Evolutionary conservation across 78 protist genomes (phyloP).

Genomic region (Dictyostelium citrinum): DNA sequence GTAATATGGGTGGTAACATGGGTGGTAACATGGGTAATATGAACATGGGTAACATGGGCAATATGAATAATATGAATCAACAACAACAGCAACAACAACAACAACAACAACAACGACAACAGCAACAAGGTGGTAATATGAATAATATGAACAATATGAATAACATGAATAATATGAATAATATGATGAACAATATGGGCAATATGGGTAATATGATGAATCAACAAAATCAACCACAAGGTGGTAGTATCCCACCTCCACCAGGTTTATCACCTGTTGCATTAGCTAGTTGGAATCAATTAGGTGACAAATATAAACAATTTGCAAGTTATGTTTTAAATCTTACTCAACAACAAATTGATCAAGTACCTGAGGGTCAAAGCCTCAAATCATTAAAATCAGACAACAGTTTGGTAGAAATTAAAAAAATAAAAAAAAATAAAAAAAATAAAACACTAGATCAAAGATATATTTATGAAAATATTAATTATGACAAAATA

Average conservation of each 20-base stretch:
- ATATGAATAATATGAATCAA: background rate
- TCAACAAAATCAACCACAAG: background rate
- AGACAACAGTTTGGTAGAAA: background rate
- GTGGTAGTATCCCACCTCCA: constrained; percentile 44
- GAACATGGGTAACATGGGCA: background rate
- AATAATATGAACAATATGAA: background rate
- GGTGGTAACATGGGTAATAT: background rate
- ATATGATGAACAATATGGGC: background rate
- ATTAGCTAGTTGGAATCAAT: constrained; percentile 31
- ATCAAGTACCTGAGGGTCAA: background rate
- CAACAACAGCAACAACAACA: background rate
- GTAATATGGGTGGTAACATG: too few relatives aligned
- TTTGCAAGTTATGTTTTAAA: constrained; percentile 17
- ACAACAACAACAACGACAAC: background rate
- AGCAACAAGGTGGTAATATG: background rate
- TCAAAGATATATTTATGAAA: background rate
- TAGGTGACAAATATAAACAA: constrained; percentile 1
- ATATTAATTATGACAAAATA: too few relatives aligned
- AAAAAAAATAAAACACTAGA: background rate
- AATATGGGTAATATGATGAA: background rate
- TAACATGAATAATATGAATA: background rate
- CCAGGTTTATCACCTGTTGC: constrained; percentile 44
- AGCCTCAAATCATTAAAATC: constrained; percentile 29
- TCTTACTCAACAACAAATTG: constrained; percentile 43
- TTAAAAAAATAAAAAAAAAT: background rate